Conservation (phyloP, 306 rosid genomes). For the Cicer bijugum region DNA sequence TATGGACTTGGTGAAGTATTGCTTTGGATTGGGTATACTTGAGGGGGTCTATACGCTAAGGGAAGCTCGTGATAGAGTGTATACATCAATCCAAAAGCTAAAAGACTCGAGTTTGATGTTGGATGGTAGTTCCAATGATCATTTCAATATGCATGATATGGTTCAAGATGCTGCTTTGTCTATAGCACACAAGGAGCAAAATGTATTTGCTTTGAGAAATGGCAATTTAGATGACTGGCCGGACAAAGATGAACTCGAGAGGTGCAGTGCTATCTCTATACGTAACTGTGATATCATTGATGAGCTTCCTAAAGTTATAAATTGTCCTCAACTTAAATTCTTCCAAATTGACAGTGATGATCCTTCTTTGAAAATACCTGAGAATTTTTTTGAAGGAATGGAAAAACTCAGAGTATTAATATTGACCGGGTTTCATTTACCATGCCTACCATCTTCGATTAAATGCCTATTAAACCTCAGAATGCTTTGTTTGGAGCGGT, state of each 20-base stretch:
- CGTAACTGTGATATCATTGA: slow-evolving; percentile 27
- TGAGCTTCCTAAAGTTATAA: slow-evolving; percentile 11
- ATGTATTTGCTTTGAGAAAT: slow-evolving; percentile 25
- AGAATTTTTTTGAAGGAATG: slow-evolving; percentile 21
- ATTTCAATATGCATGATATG: slow-evolving; percentile 40
- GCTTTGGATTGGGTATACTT: slow-evolving; percentile 34
- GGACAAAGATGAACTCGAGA: slow-evolving; percentile 33
- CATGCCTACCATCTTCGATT: slow-evolving; percentile 34
- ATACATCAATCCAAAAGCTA: slow-evolving; percentile 8
- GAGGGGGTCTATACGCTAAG: slow-evolving; percentile 25
- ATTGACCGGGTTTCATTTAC: slow-evolving; percentile 2
- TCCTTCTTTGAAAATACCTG: slow-evolving; percentile 19
- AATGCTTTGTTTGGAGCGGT: slow-evolving; percentile 37
- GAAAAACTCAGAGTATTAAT: slow-evolving; percentile 25
- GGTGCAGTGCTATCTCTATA: slow-evolving; percentile 18
- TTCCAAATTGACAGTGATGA: slow-evolving; percentile 17
- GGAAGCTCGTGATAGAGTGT: slow-evolving; percentile 16
- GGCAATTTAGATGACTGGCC: slow-evolving; percentile 32
- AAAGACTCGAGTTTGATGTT: slow-evolving; percentile 31
- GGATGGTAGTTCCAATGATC: not conserved
- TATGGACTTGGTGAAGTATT: slow-evolving; percentile 36
- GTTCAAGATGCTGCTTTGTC: slow-evolving; percentile 40
- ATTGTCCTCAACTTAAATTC: slow-evolving; percentile 28
- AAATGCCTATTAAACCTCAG: slow-evolving; percentile 17
- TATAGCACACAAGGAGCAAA: slow-evolving; percentile 33